Base-by-base conservation (phyloP, 441 rosid genomes). In the Adansonia madagascariensis region DNA sequence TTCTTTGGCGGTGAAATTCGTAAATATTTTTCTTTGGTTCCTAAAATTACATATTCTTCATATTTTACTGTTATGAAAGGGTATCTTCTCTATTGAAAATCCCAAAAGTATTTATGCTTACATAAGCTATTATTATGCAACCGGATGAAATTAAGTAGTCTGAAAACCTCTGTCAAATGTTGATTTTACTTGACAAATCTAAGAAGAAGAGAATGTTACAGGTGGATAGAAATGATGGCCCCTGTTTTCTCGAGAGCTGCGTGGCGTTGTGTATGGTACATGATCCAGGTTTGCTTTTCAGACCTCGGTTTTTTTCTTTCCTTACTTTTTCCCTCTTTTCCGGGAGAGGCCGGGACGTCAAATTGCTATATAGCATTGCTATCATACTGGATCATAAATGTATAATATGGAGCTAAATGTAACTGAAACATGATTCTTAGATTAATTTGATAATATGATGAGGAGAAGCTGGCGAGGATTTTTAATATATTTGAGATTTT, bases 221-320 rank as follows among this genome's bases (percentile, higher is more conserved):
- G 95, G 77, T 91, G 91, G 91, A 90, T 91, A 52, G 95, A 91
- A 82, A 89, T 91, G 92, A 91, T 91, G 96, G 92, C 96, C 57
- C 92, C 94, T 7, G 94, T 91, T 75, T 91, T 91, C 88, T 88
- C 96, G 0, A 87, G 83, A 78, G 89, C 86, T 78, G 88, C 96
- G 0, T 91, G 96, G 96, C 94, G 89, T 39, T 91, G 96, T 71
- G 91, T 85, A 22, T 91, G 96, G 94, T 86, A 89, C 75, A 84
- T 91, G 94, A 90, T 91, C 67, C 96, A 90, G 90, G 96, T 88
- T 59, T 56, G 77, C 65, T 12, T 50, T 55, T 55, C 6, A 18
- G 0, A 31, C 62, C 17, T 6, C 44, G 0, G 43, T 9, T 3
- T 24, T 22, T 69, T 50, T 49, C 44, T 50, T 49, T 35, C 1